Evolutionary conservation across 2,329 filamentous ascomycete genomes (phyloP).

Genomic region (Colletotrichum orbiculare): DNA sequence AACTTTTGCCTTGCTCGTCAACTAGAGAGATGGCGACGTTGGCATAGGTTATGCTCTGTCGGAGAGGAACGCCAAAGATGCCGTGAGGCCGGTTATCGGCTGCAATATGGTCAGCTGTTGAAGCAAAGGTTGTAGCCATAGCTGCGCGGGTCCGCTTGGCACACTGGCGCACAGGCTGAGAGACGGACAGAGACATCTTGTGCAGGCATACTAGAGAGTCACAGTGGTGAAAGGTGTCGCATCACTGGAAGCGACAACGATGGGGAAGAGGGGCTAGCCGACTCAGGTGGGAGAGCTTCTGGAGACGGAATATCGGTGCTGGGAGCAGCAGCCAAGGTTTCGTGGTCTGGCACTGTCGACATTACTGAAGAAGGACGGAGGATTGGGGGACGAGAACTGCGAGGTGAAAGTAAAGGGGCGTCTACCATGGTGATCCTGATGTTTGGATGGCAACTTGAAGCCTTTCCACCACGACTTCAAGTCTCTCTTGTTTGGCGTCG

Average conservation of each 20-base stretch:
- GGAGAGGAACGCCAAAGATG: conserved; percentile 94
- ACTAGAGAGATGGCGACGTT: conserved; percentile 98
- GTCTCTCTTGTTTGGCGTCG: conserved; percentile 86
- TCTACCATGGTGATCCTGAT: conserved; percentile 67
- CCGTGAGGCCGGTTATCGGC: conserved; percentile 69
- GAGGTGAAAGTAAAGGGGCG: conserved; percentile 48
- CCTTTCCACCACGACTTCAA: conserved; percentile 97
- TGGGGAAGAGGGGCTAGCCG: conserved; percentile 1
- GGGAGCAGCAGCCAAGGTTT: conserved; percentile 27
- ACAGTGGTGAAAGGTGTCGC: conserved; percentile 25
- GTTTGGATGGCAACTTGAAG: conserved; percentile 79
- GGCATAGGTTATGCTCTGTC: conserved; percentile 94
- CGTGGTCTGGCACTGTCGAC: conserved; percentile 23
- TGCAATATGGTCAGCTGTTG: conserved; percentile 38
- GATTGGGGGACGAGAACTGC: conserved; percentile 12
- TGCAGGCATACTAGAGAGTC: conserved; percentile 10
- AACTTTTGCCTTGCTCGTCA: conserved; percentile 91
- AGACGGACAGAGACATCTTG: conserved; percentile 33
- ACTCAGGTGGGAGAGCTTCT: conserved; percentile 28
- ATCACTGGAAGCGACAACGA: conserved; percentile 36
- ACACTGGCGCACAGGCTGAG: conserved; percentile 32
- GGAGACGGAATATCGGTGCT: conserved; percentile 27
- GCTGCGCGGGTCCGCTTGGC: conserved; percentile 29
- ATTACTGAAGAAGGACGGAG: conserved; percentile 33
- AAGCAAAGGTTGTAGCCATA: conserved; percentile 30